Base-by-base conservation (phyloP, 208 protist genomes). In the Crithidia mellificae region DNA sequence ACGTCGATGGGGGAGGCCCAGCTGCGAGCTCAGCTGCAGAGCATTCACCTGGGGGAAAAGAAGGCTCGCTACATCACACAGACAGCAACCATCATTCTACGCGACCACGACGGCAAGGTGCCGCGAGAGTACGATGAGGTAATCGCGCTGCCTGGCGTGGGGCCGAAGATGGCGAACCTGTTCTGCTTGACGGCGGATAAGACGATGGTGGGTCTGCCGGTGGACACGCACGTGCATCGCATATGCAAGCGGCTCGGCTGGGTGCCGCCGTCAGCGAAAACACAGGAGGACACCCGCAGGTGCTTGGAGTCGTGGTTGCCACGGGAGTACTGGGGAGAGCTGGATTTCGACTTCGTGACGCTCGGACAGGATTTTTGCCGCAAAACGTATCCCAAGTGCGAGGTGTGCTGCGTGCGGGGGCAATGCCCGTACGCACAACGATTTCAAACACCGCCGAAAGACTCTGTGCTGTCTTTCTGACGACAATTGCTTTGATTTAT, bases 191-290 rank as follows among this genome's bases (percentile, higher is more conserved):
- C 63, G 17, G 82, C 79, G 0, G 84, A 88, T 47, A 64, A 77
- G 29, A 64, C 76, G 29, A 68, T 84, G 38, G 57, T 92, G 39
- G 96, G 94, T 9, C 97, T 98, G 57, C 90, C 90, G 11, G 94
- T 98, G 4, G 95, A 98, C 69, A 91, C 89, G 4, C 97, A 98
- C 66, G 92, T 98, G n/a, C 95, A 98, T 56, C 84, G 95, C 50
- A 94, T 98, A 49, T 63, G 65, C 3, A 90, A 95, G 51, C 77
- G 95, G 20, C 90, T 98, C 19, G 53, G 69, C 15, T 98, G 94
- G 96, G 86, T 92, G 9, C 72, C 80, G 15, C 39, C 73, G 19
- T 86, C 80, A 0, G 90, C 81, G 46, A 85, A 85, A 46, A 83
- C 73, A 12, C 90, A 91, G 1, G 92, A 98, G 59, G 83, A 98